These are phyloP conservation scores for Fraxinus americana DNA, from an alignment of 257 asterid genomes.

Conservation along the genomic window DNA sequence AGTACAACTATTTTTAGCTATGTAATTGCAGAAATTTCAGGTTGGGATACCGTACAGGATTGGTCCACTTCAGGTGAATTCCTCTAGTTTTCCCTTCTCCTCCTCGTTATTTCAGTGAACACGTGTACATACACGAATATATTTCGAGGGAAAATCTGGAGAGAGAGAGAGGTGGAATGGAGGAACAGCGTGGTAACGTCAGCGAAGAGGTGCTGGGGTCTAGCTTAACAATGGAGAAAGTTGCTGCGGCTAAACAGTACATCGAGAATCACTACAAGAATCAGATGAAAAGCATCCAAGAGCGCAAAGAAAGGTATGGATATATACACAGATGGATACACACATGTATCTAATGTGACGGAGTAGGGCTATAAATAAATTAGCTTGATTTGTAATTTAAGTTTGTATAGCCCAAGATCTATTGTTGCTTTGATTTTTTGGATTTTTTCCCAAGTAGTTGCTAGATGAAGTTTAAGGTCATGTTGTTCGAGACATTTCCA, in stretches of 20 bases:
- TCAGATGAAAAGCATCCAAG: slow-evolving; percentile 95
- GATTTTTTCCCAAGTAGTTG: background rate
- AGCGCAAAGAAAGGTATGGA: slow-evolving; percentile 85
- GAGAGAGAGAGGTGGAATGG: slow-evolving; percentile 46
- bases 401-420: slow-evolving; percentile 37
- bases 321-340: background rate
- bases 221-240: slow-evolving; percentile 93
- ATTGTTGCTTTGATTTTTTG: slow-evolving; percentile 24
- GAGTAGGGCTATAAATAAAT: background rate
- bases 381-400: slow-evolving; percentile 15
- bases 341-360: slow-evolving; percentile 19
- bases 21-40: background rate
- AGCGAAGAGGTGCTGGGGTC: slow-evolving; percentile 78
- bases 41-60: background rate
- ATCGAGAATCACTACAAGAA: slow-evolving; percentile 96
- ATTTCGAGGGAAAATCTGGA: slow-evolving; percentile 32
- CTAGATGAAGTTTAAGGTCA: slow-evolving; percentile 12
- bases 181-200: slow-evolving; percentile 25
- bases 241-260: slow-evolving; percentile 94
- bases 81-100: slow-evolving; percentile 23
- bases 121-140: background rate
- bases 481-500: background rate
- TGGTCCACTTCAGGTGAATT: background rate
- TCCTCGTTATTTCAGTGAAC: slow-evolving; percentile 27
- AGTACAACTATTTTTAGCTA: background rate